Evolutionary conservation across 768 basidiomycete genomes (phyloP), one percentile per base, ranked within the genome.

Genomic region (Trametes meyenii): DNA sequence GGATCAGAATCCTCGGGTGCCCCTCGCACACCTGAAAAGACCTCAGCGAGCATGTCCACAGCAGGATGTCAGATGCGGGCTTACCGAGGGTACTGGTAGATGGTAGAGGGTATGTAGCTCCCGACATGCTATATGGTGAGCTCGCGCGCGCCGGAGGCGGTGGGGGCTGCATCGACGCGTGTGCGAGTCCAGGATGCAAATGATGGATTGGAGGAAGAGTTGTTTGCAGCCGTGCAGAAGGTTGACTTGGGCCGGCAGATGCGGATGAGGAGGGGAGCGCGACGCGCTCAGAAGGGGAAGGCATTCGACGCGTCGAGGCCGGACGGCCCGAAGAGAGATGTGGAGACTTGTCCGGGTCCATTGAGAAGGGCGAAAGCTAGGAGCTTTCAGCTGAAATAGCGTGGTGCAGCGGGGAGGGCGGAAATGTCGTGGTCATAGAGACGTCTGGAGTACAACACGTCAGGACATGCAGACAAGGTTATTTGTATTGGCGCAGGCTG

Each of bases 171-270:
- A 68, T 66, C 51, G 78, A 77, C 8, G 86, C 75, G n/a, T 81
- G 83, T 3, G 83, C 81, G 21, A 87, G 80, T 72, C 84, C 85
- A 29, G 85, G 85, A 70, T 88, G 86, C 23, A 90, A 76, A 36
- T 87, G 83, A 52, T 84, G 84, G 68, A 90, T 89, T 51, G 88
- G 84, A 4, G 88, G 88, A 26, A 90, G 77, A 46, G 72, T 74
- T 11, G 65, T 74, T 48, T 71, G 73, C 65, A 74, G 33, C 19
- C 58, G 50, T 70, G 70, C 39, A 26, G 50, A 17, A 0, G 70
- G 23, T 36, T 43, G 57, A 29, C 26, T 40, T 14, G 69, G 56
- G 13, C 39, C 24, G 59, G 60, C 39, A 8, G 29, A 8, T 67
- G 65, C 55, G 71, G 69, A 17, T 19, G 45, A 23, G 45, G 45